A percentile compares a stretch with the other conserved stretches of the same genome.
Conservation (phyloP, 345 rosid species). For the Populus alba region DNA sequence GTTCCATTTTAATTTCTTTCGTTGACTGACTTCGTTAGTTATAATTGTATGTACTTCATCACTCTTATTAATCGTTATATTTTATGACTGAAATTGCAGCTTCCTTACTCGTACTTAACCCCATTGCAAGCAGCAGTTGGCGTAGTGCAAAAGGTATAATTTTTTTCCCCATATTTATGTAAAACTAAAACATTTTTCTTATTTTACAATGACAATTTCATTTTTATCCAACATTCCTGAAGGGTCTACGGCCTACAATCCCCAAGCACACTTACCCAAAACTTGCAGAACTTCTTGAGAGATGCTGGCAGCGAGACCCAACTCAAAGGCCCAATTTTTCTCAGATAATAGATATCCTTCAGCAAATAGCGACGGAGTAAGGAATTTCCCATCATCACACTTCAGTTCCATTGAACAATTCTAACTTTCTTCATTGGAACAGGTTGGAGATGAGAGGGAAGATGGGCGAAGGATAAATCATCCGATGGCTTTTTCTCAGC, state of each 20-base stretch:
- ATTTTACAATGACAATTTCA: neutral
- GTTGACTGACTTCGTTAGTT: neutral
- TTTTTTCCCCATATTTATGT: neutral
- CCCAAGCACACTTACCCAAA: constrained; percentile 74
- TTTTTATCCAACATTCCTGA: constrained; percentile 4
- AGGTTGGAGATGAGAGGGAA: constrained; percentile 59
- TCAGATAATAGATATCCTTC: constrained; percentile 62
- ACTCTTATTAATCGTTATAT: neutral
- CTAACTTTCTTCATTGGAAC: constrained; percentile 10
- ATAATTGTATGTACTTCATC: neutral
- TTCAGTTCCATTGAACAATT: constrained; percentile 3
- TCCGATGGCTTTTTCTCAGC: constrained; percentile 46
- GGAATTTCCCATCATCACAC: neutral
- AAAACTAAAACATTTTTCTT: neutral
- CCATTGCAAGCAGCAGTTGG: constrained; percentile 95
- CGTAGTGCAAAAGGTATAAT: constrained; percentile 79
- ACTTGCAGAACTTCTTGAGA: constrained; percentile 71
- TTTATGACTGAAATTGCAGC: constrained; percentile 40
- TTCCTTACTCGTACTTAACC: constrained; percentile 69
- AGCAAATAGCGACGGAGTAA: constrained; percentile 63
- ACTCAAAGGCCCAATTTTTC: constrained; percentile 75
- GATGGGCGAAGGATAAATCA: constrained; percentile 46
- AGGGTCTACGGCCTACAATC: constrained; percentile 78
- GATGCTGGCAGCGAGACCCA: constrained; percentile 90
- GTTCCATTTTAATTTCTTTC: neutral